phyloP scores from a whole-genome alignment of 192 early-diverging fungal genomes.

The Coemansia sp. region DNA sequence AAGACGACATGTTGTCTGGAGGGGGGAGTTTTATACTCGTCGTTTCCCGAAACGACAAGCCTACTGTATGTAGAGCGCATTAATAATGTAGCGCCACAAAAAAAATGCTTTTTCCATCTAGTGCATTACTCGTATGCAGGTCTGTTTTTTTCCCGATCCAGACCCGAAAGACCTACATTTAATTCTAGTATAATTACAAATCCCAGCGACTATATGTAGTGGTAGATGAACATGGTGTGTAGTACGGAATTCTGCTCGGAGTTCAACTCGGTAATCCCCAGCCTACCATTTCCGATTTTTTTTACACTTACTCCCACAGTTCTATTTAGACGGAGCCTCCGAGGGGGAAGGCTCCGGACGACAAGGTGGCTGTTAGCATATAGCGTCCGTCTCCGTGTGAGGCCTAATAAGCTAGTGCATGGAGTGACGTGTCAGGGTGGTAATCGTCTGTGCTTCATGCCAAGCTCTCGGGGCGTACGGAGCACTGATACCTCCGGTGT shows the following conservation, averaged over 20 bases:
- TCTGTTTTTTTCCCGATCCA: not conserved
- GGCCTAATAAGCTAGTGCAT: not conserved
- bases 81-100: slow-evolving; percentile 3
- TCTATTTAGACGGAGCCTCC: not conserved
- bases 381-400: not conserved
- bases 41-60: not conserved
- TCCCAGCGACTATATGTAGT: not conserved
- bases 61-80: not conserved
- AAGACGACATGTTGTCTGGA: not conserved
- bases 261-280: not conserved
- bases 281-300: not conserved
- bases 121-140: not conserved
- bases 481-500: no score
- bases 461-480: no score
- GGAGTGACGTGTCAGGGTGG: no score
- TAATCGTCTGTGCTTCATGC: no score
- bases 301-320: not conserved
- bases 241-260: not conserved
- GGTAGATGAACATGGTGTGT: not conserved
- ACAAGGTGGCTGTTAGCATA: not conserved
- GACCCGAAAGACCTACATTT: not conserved
- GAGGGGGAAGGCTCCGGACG: not conserved
- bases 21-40: not conserved
- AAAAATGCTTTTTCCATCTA: not conserved
- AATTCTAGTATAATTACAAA: not conserved